Percentiles rank a stretch among this genome's conserved stretches.
These are phyloP conservation scores for Asterochloris sp. DNA, from an alignment of 139 green algal genomes.

Conservation along the genomic window DNA sequence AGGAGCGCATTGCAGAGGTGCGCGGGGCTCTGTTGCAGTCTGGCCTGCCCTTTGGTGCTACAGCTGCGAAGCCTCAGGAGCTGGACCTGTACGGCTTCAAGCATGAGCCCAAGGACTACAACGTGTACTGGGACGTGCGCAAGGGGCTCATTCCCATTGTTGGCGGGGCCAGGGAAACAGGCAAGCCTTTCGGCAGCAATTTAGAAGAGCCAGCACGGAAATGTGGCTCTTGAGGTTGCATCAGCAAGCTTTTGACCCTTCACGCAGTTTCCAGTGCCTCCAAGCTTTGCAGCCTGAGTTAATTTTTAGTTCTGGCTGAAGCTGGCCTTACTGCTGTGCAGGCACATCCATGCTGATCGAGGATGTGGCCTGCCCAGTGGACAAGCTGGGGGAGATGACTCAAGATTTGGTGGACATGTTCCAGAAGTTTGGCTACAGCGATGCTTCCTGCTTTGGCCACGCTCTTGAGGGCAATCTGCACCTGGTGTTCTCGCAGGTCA, in stretches of 20 bases:
- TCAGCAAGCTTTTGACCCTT: neutral
- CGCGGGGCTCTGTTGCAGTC: constrained; percentile 35
- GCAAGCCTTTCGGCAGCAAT: neutral
- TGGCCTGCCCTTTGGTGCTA: constrained; percentile 70
- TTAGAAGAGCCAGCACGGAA: no score
- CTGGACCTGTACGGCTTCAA: constrained; percentile 82
- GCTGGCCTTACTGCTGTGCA: constrained; percentile 6
- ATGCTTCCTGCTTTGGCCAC: constrained; percentile 95
- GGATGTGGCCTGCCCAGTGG: constrained; percentile 95
- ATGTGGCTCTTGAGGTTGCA: neutral
- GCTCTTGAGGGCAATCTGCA: constrained; percentile 98
- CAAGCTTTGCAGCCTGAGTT: neutral
- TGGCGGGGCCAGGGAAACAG: constrained; percentile 79
- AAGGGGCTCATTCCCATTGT: constrained; percentile 98
- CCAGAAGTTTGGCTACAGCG: constrained; percentile 79
- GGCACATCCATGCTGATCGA: constrained; percentile 96
- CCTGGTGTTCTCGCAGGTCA: constrained; percentile 90
- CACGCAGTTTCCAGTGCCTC: neutral
- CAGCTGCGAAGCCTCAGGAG: constrained; percentile 41
- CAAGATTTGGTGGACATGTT: constrained; percentile 95
- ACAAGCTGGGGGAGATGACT: constrained; percentile 95
- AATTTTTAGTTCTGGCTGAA: neutral
- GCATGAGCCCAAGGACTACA: constrained; percentile 75
- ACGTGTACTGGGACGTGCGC: constrained; percentile 92
- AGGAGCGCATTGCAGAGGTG: constrained; percentile 66